A percentile compares a stretch with the other conserved stretches of the same genome.
phyloP scores from a whole-genome alignment of 1,139 yeast species.

The Kurtzmaniella quercitrusa region DNA sequence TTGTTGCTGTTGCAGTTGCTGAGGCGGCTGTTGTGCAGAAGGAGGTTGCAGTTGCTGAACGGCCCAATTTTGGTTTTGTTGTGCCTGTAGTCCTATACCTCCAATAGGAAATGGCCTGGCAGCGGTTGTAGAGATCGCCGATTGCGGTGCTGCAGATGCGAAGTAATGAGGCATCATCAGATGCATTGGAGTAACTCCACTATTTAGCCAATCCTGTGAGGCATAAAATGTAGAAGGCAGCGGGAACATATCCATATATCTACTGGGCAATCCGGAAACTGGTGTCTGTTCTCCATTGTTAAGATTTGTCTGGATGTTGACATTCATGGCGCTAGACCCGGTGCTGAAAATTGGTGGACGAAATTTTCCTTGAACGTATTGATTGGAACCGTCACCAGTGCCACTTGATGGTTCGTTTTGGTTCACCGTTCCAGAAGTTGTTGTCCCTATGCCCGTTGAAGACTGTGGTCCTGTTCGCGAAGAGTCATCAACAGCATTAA shows the following conservation, averaged over 20 bases:
- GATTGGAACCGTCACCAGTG: background rate
- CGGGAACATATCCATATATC: constrained; percentile 54
- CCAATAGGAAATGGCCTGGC: background rate
- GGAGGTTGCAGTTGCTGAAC: background rate
- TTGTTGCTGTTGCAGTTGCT: background rate
- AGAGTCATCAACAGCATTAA: background rate
- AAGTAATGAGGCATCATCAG: constrained; percentile 24
- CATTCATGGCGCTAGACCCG: constrained; percentile 3
- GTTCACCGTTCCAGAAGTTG: background rate
- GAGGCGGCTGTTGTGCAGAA: background rate
- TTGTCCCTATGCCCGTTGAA: background rate
- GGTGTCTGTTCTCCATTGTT: constrained; percentile 47
- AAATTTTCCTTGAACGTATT: constrained; percentile 7
- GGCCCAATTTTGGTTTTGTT: background rate
- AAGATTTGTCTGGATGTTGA: constrained; percentile 6
- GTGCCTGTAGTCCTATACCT: background rate
- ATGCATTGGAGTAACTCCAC: constrained; percentile 39
- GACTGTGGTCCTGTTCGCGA: background rate
- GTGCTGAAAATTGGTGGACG: constrained; percentile 12
- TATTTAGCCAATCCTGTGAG: constrained; percentile 42
- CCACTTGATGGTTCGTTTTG: constrained; percentile 6
- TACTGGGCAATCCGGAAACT: constrained; percentile 45
- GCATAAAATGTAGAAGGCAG: constrained; percentile 50
- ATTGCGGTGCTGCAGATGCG: constrained; percentile 3
- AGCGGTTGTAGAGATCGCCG: background rate